Base-by-base conservation (phyloP, 2,329 filamentous ascomycete species). In the Zasmidium citrigriseum region DNA sequence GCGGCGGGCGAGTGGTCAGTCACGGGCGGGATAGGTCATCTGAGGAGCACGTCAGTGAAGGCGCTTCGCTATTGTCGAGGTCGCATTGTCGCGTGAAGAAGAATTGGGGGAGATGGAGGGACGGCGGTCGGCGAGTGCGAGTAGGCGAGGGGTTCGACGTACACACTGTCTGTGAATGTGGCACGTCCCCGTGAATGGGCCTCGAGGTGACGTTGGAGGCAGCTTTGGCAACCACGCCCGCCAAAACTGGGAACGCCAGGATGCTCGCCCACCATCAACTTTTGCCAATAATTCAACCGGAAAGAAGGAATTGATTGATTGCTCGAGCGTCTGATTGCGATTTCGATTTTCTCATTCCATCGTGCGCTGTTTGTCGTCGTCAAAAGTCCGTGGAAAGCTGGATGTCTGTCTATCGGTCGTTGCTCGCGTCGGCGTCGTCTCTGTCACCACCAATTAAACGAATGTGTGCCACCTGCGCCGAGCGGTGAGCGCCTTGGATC, bases 391-490 rank as follows among this genome's bases (percentile, higher is more conserved):
- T 41, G 34, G 34, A 41, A n/a, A 41, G 34, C n/a, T n/a, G n/a
- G n/a, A n/a, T n/a, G n/a, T n/a, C n/a, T n/a, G n/a, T n/a, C n/a
- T 34, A 14, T 34, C 34, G 14, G 34, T 41, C 34, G 34, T 41
- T 20, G 29, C 47, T 46, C 46, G 54, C 34, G 54, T n/a, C 34
- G 21, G 20, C 22, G 46, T 41, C 34, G 16, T 41, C 34, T 34
- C 55, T 54, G 60, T 52, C 47, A 52, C 57, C 54, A 55, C 57
- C n/a, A 53, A 49, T 58, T 49, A 46, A 58, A 54, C 54, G 59
- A 64, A 54, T 58, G 59, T 61, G 61, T 57, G 47, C 53, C 38
- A 55, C 56, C 34, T 12, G 45, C n/a, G 21, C 38, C 46, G 57
- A 57, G 57, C 57, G 62, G 57, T 62, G 61, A 59, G 55, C 18